phyloP scores from a whole-genome alignment of 1,139 yeast species.

The Debaryomyces singareniensis region DNA sequence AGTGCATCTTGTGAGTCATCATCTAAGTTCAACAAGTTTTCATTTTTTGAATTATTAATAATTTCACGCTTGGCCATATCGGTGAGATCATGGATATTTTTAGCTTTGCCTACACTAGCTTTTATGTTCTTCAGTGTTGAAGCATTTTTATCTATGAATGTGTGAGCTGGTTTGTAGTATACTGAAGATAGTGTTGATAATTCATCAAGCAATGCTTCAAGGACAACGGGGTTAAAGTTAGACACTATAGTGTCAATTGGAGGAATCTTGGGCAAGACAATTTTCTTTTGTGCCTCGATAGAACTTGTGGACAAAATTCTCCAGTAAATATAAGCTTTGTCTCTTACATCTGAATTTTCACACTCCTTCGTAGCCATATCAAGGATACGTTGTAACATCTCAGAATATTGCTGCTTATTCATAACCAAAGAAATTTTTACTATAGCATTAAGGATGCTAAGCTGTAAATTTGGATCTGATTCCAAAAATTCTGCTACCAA shows the following conservation, averaged over 20 bases:
- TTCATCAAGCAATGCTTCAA: constrained; percentile 66
- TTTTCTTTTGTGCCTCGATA: constrained; percentile 42
- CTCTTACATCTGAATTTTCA: constrained; percentile 90
- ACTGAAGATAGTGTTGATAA: constrained; percentile 84
- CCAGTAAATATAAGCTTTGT: constrained; percentile 93
- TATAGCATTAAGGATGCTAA: constrained; percentile 67
- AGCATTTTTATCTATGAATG: constrained; percentile 44
- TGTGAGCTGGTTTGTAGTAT: constrained; percentile 75
- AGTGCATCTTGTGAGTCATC: constrained; percentile 50
- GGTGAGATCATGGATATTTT: constrained; percentile 69
- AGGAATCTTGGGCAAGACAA: constrained; percentile 60
- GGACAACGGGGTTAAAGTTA: constrained; percentile 58
- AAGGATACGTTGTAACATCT: constrained; percentile 61
- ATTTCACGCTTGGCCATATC: constrained; percentile 75
- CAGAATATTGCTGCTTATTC: constrained; percentile 26
- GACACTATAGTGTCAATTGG: constrained; percentile 69
- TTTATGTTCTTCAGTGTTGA: constrained; percentile 10
- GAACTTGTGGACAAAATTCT: constrained; percentile 63
- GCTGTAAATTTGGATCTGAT: constrained; percentile 70
- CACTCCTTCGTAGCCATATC: constrained; percentile 74
- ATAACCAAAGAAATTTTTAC: constrained; percentile 63
- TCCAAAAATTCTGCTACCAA: constrained; percentile 63
- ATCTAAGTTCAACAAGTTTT: constrained; percentile 74
- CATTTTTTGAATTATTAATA: constrained; percentile 61
- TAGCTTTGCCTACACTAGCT: constrained; percentile 13